Conservation (phyloP, 2,329 filamentous ascomycete species). For the Fusarium compactum region DNA sequence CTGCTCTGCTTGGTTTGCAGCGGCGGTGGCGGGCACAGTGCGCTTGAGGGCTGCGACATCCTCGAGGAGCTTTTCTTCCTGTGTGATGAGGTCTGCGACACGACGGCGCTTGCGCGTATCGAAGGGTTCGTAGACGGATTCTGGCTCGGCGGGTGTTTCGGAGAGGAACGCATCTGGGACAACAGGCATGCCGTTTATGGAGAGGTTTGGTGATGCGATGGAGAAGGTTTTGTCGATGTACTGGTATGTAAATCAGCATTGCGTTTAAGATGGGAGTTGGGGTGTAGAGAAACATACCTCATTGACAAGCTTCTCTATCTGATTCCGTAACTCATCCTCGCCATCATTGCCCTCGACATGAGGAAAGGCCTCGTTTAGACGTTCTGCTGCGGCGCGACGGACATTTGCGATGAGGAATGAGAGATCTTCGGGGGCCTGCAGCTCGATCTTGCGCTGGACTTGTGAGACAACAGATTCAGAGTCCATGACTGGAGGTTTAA, state of each 20-base stretch:
- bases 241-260: slow-evolving; percentile 51
- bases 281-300: slow-evolving; percentile 57
- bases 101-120: slow-evolving; percentile 69
- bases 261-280: not conserved
- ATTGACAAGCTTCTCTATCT: slow-evolving; percentile 70
- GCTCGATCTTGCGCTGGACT: slow-evolving; percentile 79
- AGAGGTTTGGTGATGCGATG: slow-evolving; percentile 69
- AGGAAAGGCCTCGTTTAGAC: slow-evolving; percentile 76
- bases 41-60: slow-evolving; percentile 72
- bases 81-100: slow-evolving; percentile 70
- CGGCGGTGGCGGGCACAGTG: slow-evolving; percentile 60
- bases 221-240: slow-evolving; percentile 72
- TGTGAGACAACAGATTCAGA: slow-evolving; percentile 52
- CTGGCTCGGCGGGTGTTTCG: slow-evolving; percentile 37
- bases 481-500: slow-evolving; percentile 48
- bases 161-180: slow-evolving; percentile 56
- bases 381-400: slow-evolving; percentile 74
- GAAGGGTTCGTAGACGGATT: slow-evolving; percentile 67
- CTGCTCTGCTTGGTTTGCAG: slow-evolving; percentile 57
- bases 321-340: slow-evolving; percentile 68
- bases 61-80: slow-evolving; percentile 73
- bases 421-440: slow-evolving; percentile 81
- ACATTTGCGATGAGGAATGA: slow-evolving; percentile 77
- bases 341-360: slow-evolving; percentile 63
- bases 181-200: slow-evolving; percentile 71